Conservation (phyloP, 257 asterid genomes). For the Primulina eburnea region DNA sequence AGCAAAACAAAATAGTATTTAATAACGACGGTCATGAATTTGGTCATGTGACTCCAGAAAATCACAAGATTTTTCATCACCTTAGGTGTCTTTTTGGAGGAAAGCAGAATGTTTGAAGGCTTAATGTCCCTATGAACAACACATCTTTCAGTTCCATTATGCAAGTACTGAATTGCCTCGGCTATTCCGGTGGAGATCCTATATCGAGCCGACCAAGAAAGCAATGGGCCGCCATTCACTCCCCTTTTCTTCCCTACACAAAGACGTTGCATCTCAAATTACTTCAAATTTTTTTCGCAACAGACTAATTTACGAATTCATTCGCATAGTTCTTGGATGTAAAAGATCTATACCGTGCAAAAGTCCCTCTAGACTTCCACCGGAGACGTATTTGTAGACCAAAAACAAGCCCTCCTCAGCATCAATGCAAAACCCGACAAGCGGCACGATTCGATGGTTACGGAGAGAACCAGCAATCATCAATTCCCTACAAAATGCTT, state of each 20-base stretch:
- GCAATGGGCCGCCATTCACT: slow-evolving; percentile 46
- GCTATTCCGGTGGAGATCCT: slow-evolving; percentile 76
- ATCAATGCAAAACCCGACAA: slow-evolving; percentile 86
- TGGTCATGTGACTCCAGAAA: slow-evolving; percentile 11
- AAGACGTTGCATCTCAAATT: slow-evolving; percentile 23
- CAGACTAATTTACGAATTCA: too few species aligned
- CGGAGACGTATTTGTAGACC: slow-evolving; percentile 85
- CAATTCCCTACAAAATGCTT: slow-evolving; percentile 89
- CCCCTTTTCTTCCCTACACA: slow-evolving; percentile 68
- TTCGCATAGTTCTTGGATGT: background rate
- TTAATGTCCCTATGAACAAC: slow-evolving; percentile 91
- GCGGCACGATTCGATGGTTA: slow-evolving; percentile 67
- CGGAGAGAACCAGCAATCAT: slow-evolving; percentile 88
- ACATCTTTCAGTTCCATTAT: slow-evolving; percentile 80
- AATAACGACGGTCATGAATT: slow-evolving; percentile 8
- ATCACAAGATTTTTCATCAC: slow-evolving; percentile 29
- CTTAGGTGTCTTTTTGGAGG: slow-evolving; percentile 74
- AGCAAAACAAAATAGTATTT: background rate
- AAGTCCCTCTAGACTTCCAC: slow-evolving; percentile 76
- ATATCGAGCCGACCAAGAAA: slow-evolving; percentile 66
- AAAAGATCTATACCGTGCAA: slow-evolving; percentile 54
- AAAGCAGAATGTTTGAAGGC: slow-evolving; percentile 88
- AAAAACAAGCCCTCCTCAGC: slow-evolving; percentile 80
- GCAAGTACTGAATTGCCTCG: slow-evolving; percentile 71
- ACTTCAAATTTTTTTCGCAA: slow-evolving; percentile 5